Base-by-base conservation (phyloP, 495 filamentous ascomycete genomes). In the Umbilicaria muhlenbergii region DNA sequence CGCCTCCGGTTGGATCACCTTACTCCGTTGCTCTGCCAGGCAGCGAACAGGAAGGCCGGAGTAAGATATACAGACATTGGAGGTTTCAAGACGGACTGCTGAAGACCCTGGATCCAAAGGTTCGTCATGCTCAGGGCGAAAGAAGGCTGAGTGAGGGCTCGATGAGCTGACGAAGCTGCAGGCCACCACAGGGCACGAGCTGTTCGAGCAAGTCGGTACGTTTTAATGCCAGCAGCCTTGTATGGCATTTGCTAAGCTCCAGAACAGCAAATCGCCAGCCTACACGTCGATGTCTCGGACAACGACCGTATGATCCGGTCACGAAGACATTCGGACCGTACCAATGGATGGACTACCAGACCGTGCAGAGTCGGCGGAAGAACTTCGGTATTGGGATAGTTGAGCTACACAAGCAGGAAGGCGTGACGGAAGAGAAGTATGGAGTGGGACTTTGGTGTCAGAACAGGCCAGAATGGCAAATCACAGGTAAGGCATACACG, bases 381-480 rank as follows among this genome's bases (percentile, higher is more conserved):
- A 82, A 87, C 49, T 75, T 98, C 51, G 91, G 92, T 44, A 83
- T 80, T 36, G 91, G 92, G 42, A 62, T 96, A 41, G 80, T 86
- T 37, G 77, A 88, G 61, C 60, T 96, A 53, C 83, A 93, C 59
- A 68, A 81, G 50, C 71, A 75, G 47, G 66, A 74, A 45, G 81
- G 80, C 6, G 67, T 83, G 39, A 66, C 67, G 8, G 72, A 70
- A 31, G 62, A 64, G 38, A 82, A 89, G 62, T 84, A 91, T 56
- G 85, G 80, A 39, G 73, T 96, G 46, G 91, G 91, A 31, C 64
- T 98, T 14, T 98, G 91, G 91, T 86, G 84, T 44, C 85, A 89
- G 65, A 98, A 98, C 60, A 76, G 91, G 41, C 83, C 89, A 5
- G 91, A 98, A 61, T 98, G 91, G 91, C 91, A 98, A 69, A 81